Base-by-base conservation (phyloP, 495 filamentous ascomycete genomes). In the Aspergillus incahuasiensis region DNA sequence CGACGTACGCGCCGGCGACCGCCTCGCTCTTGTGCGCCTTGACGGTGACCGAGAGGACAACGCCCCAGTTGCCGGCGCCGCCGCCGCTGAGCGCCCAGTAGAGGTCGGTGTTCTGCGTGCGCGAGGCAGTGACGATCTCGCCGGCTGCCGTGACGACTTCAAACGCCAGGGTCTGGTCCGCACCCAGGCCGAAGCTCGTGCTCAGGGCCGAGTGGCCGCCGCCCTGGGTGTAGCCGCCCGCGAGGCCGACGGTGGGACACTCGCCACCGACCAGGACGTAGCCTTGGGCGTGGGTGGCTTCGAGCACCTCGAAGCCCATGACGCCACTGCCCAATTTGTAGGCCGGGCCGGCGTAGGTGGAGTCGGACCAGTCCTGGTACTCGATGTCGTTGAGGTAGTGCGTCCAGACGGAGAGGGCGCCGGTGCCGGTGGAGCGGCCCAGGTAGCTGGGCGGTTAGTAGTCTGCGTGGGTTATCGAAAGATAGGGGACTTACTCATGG, bases 51-150 rank as follows among this genome's bases (percentile, higher is more conserved):
- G 78, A 81, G 16, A 77, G 74, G 25, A 87, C 72, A 39, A 87
- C 76, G 15, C 79, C 85, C 40, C 82, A 87, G 32, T 82, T 86
- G 38, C 82, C 82, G 18, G 74, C 84, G 16, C 85, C 86, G 19
- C 86, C 85, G 4, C 86, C 86, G 47, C 82, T 77, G 52, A 87
- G 73, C 8, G 85, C 86, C 84, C 83, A 88, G 69, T 84, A 88
- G 12, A 89, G 66, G 59, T 88, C 86, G 0, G 67, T 41, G 57
- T 88, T 77, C 51, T 76, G 72, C 11, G 56, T 52, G 51, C 79
- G 78, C 39, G 81, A 83, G 5, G 79, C 79, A 0, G 68, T 79
- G 7, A 86, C 59, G n/a, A 82, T 39, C 30, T 63, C 58, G 2
- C 86, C 85, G 5, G 54, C 61, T 0, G 75, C 74, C 2, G 82